Base-by-base conservation (phyloP, 2,329 filamentous ascomycete species). In the Bipolaris victoriae region DNA sequence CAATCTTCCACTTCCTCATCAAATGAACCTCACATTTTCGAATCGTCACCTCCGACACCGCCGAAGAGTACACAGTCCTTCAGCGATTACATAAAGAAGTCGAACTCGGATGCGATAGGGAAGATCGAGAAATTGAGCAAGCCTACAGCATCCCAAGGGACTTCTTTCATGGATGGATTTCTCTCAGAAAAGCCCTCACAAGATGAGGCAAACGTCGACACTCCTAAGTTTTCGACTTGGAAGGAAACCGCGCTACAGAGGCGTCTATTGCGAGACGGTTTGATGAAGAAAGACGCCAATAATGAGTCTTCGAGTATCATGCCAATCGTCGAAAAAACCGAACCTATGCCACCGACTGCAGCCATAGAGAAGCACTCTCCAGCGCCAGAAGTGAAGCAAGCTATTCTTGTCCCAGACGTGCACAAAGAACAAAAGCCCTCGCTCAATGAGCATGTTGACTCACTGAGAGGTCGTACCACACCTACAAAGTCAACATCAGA, bases 111-210 rank as follows among this genome's bases (percentile, higher is more conserved):
- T 36, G 55, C 55, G 2, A 40, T 39, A 5, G 35, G 7, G 2
- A 35, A 54, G 9, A 31, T 54, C 16, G 18, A 54, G 35, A 13
- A 41, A 6, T 15, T 52, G 13, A 55, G 22, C n/a, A 59, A 56
- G 9, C 53, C 58, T 29, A 52, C 53, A 37, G n/a, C 45, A 43
- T 10, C 22, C 47, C 26, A 58, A 60, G 33, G 66, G 7, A 49
- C 60, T 5, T 55, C 63, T 1, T 71, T 71, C 44, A 69, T 72
- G 20, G 61, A 69, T 16, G 62, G 62, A 13, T 69, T 73, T 20
- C 61, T 73, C 18, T 53, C 57, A 2, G 59, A 66, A 3, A 56
- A 57, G 7, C 33, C 61, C 22, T 39, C 48, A 24, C 16, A 49
- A 3, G 29, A 33, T 9, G 22, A 50, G 7, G 15, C 24, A 9